phyloP scores from a whole-genome alignment of 1,139 yeast species.

The Diutina neorugosa region DNA sequence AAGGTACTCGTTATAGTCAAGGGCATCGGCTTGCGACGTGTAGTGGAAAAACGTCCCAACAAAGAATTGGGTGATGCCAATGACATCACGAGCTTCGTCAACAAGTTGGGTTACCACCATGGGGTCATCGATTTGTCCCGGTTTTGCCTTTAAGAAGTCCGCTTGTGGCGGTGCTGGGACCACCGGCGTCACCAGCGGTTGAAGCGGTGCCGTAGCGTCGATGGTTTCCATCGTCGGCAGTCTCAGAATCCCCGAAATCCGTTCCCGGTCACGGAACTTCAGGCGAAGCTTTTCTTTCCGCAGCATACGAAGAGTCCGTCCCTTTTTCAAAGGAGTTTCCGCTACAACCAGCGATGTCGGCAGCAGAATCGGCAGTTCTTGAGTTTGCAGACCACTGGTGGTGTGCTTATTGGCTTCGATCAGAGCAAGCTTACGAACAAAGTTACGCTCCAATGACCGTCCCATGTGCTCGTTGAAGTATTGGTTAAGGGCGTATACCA shows the following conservation, averaged over 20 bases:
- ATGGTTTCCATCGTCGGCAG: neutral
- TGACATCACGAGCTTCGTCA: conserved; percentile 23
- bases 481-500: neutral
- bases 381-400: neutral
- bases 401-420: neutral
- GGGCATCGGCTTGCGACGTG: conserved; percentile 16
- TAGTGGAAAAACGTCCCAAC: conserved; percentile 57
- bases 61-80: conserved; percentile 49
- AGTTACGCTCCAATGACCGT: neutral
- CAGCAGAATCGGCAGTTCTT: neutral
- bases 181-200: neutral
- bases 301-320: neutral
- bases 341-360: conserved; percentile 2
- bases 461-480: neutral
- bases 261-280: neutral
- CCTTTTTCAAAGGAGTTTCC: neutral
- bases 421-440: neutral
- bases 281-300: conserved; percentile 1
- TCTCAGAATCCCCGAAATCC: neutral
- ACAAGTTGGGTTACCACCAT: conserved; percentile 30
- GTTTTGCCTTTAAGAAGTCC: neutral
- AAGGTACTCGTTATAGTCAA: conserved; percentile 39
- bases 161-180: neutral
- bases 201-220: neutral
- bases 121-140: conserved; percentile 24